A percentile compares a stretch with the other conserved stretches of the same genome.
Conservation (phyloP, 176 grass and related monocot genomes). For the Cymbopogon citratus region DNA sequence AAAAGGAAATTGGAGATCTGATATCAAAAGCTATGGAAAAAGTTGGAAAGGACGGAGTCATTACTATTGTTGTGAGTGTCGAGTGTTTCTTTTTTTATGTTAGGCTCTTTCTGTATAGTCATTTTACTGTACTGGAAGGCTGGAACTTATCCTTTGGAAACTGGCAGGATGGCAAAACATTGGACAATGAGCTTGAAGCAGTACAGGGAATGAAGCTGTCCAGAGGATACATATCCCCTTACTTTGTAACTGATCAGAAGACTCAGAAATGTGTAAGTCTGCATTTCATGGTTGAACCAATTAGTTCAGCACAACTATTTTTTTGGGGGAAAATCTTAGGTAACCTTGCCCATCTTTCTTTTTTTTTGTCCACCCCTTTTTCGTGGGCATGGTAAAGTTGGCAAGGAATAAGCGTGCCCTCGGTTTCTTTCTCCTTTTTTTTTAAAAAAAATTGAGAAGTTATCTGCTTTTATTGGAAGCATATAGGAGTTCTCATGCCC, state of each 20-base stretch:
- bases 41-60: slow-evolving; percentile 91
- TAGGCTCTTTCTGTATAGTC: not conserved
- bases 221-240: slow-evolving; percentile 95
- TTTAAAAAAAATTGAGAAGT: not conserved
- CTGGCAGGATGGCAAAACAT: slow-evolving; percentile 77
- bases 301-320: not conserved
- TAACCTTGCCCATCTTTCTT: not conserved
- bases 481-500: not conserved
- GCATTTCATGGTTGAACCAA: not conserved
- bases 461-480: not conserved
- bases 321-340: not conserved
- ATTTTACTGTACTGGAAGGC: not conserved
- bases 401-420: not conserved
- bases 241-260: slow-evolving; percentile 86
- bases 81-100: slow-evolving; percentile 27
- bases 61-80: slow-evolving; percentile 76
- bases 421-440: not conserved
- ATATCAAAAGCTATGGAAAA: slow-evolving; percentile 85
- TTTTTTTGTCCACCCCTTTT: not conserved
- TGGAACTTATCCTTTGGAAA: slow-evolving; percentile 22
- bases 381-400: not conserved
- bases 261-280: slow-evolving; percentile 95
- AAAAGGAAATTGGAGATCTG: slow-evolving; percentile 92
- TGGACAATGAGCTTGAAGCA: slow-evolving; percentile 75
- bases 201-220: slow-evolving; percentile 93